A percentile compares a stretch with the other conserved stretches of the same genome.
Evolutionary conservation across 768 basidiomycete species (phyloP).

Genomic region (Lyophyllum shimeji): DNA sequence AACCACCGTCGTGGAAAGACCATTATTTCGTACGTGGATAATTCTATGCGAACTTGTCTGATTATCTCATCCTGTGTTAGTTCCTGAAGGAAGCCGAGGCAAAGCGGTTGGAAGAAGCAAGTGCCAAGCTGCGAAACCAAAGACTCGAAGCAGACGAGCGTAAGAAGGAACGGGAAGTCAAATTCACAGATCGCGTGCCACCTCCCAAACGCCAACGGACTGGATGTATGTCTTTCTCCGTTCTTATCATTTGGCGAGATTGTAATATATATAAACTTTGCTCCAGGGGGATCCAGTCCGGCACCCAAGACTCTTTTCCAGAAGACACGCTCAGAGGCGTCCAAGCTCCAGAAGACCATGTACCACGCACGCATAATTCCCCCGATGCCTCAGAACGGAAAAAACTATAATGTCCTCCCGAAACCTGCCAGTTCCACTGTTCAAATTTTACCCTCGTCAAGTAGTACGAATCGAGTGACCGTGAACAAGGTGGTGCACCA

Average conservation of each 20-base stretch:
- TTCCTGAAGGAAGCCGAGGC: conserved; percentile 58
- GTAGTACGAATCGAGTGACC: conserved; percentile 41
- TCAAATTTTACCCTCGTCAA: conserved; percentile 33
- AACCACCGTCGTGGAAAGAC: conserved; percentile 66
- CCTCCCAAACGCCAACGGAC: conserved; percentile 60
- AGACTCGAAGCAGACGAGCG: conserved; percentile 71
- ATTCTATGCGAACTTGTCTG: conserved; percentile 9
- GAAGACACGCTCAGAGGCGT: conserved; percentile 72
- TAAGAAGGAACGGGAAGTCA: conserved; percentile 76
- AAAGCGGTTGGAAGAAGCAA: conserved; percentile 61
- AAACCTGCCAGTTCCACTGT: conserved; percentile 31
- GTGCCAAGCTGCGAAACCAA: conserved; percentile 60
- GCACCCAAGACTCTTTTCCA: conserved; percentile 74
- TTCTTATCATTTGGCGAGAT: conserved; percentile 4
- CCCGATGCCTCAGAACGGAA: conserved; percentile 47
- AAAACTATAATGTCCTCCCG: conserved; percentile 42
- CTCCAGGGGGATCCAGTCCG: conserved; percentile 33
- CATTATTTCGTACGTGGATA: conserved; percentile 58
- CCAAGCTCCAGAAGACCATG: conserved; percentile 62
- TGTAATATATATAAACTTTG: conserved; percentile 15
- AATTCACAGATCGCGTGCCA: conserved; percentile 68
- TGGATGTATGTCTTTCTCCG: conserved; percentile 45
- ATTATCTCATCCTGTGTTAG: conserved; percentile 31
- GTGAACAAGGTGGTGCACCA: conserved; percentile 49
- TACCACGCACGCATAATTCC: conserved; percentile 53